Conservation (phyloP, 2,329 filamentous ascomycete genomes). For the Blastomyces percursus region DNA sequence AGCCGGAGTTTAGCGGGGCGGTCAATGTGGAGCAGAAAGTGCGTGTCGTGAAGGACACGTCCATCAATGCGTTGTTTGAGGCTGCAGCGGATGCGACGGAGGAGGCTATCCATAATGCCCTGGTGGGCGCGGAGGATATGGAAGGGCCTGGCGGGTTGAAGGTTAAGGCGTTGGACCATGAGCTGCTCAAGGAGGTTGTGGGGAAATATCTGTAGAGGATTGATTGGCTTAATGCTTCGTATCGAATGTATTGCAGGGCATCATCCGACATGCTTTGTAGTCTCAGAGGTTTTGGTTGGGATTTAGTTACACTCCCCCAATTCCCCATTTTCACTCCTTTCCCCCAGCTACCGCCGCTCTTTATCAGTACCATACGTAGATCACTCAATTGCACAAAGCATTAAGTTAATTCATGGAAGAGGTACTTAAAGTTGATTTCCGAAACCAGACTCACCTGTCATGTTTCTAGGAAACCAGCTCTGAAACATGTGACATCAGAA, state of each 20-base stretch:
- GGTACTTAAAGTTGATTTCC: neutral
- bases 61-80: constrained; percentile 52
- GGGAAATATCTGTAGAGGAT: constrained; percentile 23
- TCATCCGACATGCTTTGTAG: no score
- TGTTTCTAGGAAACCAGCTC: neutral
- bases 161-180: constrained; percentile 42
- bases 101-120: constrained; percentile 54
- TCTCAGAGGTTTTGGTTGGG: no score
- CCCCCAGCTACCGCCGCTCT: neutral
- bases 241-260: neutral
- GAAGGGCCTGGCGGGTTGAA: constrained; percentile 42
- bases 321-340: neutral
- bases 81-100: constrained; percentile 53
- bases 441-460: neutral
- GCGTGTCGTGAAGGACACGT: constrained; percentile 46
- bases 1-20: constrained; percentile 16
- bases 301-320: no score
- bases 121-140: constrained; percentile 52
- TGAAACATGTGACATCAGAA: no score
- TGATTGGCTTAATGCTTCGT: neutral
- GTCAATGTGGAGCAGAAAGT: constrained; percentile 35
- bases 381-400: neutral
- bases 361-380: neutral
- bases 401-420: neutral
- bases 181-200: constrained; percentile 39